A percentile compares a stretch with the other conserved stretches of the same genome.
phyloP scores from a whole-genome alignment of 2,329 filamentous ascomycete species.

The Ambrosiella beaveri region DNA sequence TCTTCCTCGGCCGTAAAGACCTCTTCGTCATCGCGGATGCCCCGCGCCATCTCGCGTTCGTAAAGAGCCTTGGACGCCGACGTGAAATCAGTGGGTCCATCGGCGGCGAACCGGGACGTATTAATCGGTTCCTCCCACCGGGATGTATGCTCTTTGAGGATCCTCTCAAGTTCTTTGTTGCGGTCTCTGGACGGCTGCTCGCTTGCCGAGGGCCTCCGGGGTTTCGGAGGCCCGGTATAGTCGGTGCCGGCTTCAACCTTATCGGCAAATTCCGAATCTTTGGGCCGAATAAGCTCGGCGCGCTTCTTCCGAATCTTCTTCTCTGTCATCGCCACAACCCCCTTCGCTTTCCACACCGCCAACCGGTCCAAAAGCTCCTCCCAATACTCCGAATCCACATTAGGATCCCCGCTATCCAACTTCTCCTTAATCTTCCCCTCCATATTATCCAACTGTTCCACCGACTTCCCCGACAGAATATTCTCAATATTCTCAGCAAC shows the following conservation, averaged over 20 bases:
- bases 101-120: conserved; percentile 50
- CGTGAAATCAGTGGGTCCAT: conserved; percentile 62
- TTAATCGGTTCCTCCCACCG: conserved; percentile 27
- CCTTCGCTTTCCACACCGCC: conserved; percentile 80
- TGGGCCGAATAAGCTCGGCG: conserved; percentile 45
- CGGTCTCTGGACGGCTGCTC: neutral
- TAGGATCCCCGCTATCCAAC: conserved; percentile 69
- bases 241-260: conserved; percentile 12
- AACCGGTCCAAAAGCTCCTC: conserved; percentile 76
- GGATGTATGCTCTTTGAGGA: conserved; percentile 2
- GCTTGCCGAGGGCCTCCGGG: neutral
- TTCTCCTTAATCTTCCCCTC: conserved; percentile 79
- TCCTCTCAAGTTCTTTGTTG: neutral
- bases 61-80: conserved; percentile 77
- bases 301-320: conserved; percentile 57
- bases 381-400: conserved; percentile 96
- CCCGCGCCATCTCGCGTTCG: conserved; percentile 80
- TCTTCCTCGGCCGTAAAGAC: conserved; percentile 84
- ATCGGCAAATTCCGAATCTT: conserved; percentile 49
- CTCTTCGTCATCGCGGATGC: conserved; percentile 85
- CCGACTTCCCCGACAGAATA: conserved; percentile 67
- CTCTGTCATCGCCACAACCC: conserved; percentile 62
- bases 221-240: conserved; percentile 8
- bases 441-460: conserved; percentile 69
- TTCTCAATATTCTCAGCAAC: conserved; percentile 79